Conservation (phyloP, 805 yeast species). For the Yarrowia bubula region DNA sequence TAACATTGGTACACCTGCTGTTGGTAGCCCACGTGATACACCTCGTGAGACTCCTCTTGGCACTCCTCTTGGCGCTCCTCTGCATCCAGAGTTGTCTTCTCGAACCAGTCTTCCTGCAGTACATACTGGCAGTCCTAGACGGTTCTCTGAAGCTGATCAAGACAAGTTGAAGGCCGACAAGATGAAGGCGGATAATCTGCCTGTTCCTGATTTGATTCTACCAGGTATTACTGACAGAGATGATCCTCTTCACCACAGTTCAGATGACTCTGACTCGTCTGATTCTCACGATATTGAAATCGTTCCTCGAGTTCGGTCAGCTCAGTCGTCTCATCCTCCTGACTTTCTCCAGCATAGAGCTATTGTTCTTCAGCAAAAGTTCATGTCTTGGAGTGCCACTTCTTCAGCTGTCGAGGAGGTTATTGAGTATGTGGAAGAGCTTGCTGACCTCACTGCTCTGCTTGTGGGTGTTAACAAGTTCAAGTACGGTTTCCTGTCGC, state of each 20-base stretch:
- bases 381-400: slow-evolving; percentile 52
- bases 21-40: slow-evolving; percentile 1
- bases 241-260: background rate
- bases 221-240: background rate
- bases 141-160: background rate
- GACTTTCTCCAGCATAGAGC: slow-evolving; percentile 32
- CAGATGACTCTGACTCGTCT: slow-evolving; percentile 6
- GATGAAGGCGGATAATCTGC: background rate
- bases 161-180: background rate
- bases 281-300: slow-evolving; percentile 9
- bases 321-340: background rate
- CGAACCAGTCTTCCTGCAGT: slow-evolving; percentile 15
- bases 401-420: slow-evolving; percentile 51
- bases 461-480: slow-evolving; percentile 51
- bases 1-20: slow-evolving; percentile 9
- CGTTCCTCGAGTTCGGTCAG: background rate
- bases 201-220: background rate
- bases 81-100: background rate
- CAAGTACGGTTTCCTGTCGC: slow-evolving; percentile 51
- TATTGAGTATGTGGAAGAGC: slow-evolving; percentile 50
- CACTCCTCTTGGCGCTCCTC: background rate
- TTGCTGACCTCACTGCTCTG: slow-evolving; percentile 44
- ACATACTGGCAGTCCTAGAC: background rate
- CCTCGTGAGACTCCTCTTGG: slow-evolving; percentile 1
- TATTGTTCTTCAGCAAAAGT: slow-evolving; percentile 38